Evolutionary conservation across 495 filamentous ascomycete species (phyloP).

Genomic region (Neurospora sp.): DNA sequence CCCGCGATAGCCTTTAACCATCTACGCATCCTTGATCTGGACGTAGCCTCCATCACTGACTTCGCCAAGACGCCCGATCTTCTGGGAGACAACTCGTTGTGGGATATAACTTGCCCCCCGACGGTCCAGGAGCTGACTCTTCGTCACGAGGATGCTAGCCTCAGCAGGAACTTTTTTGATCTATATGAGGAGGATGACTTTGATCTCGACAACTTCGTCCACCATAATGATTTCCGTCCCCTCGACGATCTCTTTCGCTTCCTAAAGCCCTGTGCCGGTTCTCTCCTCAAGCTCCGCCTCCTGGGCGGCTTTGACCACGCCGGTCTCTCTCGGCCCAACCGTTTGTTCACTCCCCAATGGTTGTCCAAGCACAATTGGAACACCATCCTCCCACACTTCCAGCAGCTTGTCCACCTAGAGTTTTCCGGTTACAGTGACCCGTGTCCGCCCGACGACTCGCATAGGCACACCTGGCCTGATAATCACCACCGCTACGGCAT

Average conservation of each 20-base stretch:
- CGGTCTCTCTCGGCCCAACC: not conserved
- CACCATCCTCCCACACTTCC: not conserved
- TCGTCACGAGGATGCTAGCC: not conserved
- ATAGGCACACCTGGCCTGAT: not conserved
- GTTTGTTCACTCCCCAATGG: not conserved
- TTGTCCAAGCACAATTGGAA: not conserved
- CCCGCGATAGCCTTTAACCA: not conserved
- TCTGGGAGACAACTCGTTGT: not conserved
- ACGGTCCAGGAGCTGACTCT: not conserved
- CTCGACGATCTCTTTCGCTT: not conserved
- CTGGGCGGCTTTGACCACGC: not conserved
- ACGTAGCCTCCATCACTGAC: not conserved
- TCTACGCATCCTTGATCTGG: not conserved
- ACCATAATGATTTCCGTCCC: too few species aligned
- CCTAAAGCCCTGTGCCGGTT: not conserved
- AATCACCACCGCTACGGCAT: not conserved
- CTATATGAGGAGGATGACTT: too few species aligned
- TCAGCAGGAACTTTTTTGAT: not conserved
- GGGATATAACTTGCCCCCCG: not conserved
- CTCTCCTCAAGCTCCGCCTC: not conserved
- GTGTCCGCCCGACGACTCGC: not conserved
- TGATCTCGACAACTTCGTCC: too few species aligned
- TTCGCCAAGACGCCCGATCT: not conserved
- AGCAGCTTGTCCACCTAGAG: not conserved
- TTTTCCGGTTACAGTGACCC: not conserved